Evolutionary conservation across 2,329 filamentous ascomycete species (phyloP), one percentile per base, ranked within the genome.

Genomic region (Botrytis porri): DNA sequence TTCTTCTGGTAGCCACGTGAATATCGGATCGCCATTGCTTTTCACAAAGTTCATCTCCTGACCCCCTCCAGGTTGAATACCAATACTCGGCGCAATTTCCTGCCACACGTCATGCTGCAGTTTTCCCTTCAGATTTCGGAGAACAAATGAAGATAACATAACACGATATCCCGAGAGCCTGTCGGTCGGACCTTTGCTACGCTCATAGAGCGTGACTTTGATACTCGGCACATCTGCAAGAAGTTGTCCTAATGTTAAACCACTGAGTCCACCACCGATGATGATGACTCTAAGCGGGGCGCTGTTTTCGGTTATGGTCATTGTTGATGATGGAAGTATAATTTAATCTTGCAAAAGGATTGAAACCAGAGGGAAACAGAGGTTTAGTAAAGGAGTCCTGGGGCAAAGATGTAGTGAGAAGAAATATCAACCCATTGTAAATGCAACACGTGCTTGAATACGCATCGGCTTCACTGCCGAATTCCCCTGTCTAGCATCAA

Each of bases 31-130:
- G 5, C 78, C 78, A 61, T 73, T 74, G 35, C 73, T 76, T 62
- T 78, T 79, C 39, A 78, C 69, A 48, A 79, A 78, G 32, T 64
- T 72, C 65, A 79, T 71, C 61, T 78, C 77, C 60, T 79, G 77
- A 14, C 77, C 78, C 14, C 69, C 70, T 2, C 64, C 57, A 16
- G 78, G 78, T 57, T 78, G 76, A 9, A 74, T 69, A 9, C 78
- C 78, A 62, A 78, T 74, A 63, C 74, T 73, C 5, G 69, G 64
- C 5, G 74, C 74, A 35, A 79, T 72, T 43, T 71, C 66, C 16
- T 39, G 69, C 77, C 77, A 79, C 8, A 79, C 74, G 10, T 76
- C 74, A 20, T 65, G 63, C 22, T 64, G 74, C 14, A 80, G 74
- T 32, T 74, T 75, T 25, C 75, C 75, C 39, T 77, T 76, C 1